Evolutionary conservation across 1,284 basidiomycete species (phyloP), one percentile per base, ranked within the genome.

Genomic region (Tilletia indica): DNA sequence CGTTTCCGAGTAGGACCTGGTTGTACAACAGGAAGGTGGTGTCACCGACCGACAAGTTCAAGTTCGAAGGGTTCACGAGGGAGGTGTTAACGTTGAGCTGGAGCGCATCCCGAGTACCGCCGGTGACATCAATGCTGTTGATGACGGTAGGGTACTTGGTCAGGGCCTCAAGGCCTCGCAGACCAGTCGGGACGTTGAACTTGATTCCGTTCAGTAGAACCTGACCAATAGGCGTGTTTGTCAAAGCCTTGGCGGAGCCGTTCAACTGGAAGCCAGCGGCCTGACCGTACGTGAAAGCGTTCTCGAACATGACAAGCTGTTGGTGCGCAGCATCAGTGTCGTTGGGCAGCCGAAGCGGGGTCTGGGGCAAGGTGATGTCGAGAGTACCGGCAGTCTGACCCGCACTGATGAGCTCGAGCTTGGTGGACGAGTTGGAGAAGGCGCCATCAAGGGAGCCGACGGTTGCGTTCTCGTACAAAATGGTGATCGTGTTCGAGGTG

Each of bases 201-300:
- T 88, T 88, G 82, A 93, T 92, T 1, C 90, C 88, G 79, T 91
- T 87, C n/a, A 93, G 87, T 21, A 88, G 89, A 70, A 93, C 88
- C 9, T 76, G 75, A 54, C 91, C 92, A 70, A 93, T 86, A 77
- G 89, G 90, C 77, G 88, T 88, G 78, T 89, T 89, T 45, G 91
- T 89, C 12, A 91, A 82, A 1, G 91, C 89, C 39, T 86, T 86
- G 56, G 91, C 89, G 72, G 87, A 86, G 34, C 92, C 92, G 70
- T 89, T 85, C 56, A 92, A 87, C 58, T 86, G 85, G 84, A 92
- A 91, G 2, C 87, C 83, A 34, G 87, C 86, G 21, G 77, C 76
- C 87, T 90, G 76, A 89, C 85, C 75, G 70, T 83, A 80, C 9
- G 82, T 82, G 61, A 85, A 74, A 70, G 81, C 81, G 68, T 82